A percentile compares a stretch with the other conserved stretches of the same genome.
Conservation (phyloP, 1,139 yeast genomes). For the Sugiyamaella castrensis region DNA sequence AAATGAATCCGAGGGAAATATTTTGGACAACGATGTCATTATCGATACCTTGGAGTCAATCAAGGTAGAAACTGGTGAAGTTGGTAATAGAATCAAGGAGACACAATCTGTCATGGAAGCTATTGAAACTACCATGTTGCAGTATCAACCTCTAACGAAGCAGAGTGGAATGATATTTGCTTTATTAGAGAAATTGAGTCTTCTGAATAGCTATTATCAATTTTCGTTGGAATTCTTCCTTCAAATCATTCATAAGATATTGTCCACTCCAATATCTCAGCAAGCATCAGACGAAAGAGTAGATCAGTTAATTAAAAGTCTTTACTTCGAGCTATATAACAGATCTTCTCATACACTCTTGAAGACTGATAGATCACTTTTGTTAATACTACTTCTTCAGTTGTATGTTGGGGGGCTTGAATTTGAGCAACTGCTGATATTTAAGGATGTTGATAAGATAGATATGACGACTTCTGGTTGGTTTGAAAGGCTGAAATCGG, state of each 20-base stretch:
- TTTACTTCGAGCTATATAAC: conserved; percentile 50
- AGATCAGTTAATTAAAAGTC: conserved; percentile 33
- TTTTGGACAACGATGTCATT: conserved; percentile 65
- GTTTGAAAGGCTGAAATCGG: conserved; percentile 6
- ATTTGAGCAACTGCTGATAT: conserved; percentile 4
- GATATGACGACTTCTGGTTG: conserved; percentile 13
- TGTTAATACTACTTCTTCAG: conserved; percentile 43
- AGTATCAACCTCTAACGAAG: conserved; percentile 53
- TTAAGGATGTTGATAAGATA: conserved; percentile 2
- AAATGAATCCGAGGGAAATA: conserved; percentile 55
- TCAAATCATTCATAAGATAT: conserved; percentile 42
- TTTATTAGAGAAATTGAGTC: conserved; percentile 45
- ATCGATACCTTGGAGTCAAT: conserved; percentile 59
- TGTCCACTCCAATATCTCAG: conserved; percentile 27
- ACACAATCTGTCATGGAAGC: conserved; percentile 53
- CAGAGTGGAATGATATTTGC: conserved; percentile 53
- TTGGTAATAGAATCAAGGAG: conserved; percentile 54
- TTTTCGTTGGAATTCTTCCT: conserved; percentile 54
- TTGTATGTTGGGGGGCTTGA: conserved; percentile 10
- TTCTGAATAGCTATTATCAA: conserved; percentile 52
- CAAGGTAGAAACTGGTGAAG: conserved; percentile 58
- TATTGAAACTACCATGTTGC: conserved; percentile 48
- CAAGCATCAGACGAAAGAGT: conserved; percentile 24
- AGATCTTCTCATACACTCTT: conserved; percentile 50
- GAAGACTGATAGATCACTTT: conserved; percentile 47